A percentile compares a stretch with the other conserved stretches of the same genome.
Evolutionary conservation across 345 rosid species (phyloP).

Genomic region (Dipteronia sinensis): DNA sequence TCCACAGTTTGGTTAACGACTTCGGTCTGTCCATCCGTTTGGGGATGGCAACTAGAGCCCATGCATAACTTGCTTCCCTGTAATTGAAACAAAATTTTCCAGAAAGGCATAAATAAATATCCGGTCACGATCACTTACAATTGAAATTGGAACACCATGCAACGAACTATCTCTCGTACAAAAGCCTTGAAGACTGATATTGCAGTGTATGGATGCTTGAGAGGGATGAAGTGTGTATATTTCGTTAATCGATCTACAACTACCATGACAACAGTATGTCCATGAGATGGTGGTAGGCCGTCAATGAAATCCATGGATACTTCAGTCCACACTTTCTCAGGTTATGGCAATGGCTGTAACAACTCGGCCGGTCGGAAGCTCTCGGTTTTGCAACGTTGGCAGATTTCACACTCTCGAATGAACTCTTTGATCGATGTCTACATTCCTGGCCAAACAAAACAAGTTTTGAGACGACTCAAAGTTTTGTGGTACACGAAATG

Average conservation of each 20-base stretch:
- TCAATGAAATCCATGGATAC: neutral
- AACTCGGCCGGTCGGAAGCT: neutral
- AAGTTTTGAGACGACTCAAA: neutral
- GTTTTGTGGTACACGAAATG: neutral
- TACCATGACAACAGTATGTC: too few species aligned
- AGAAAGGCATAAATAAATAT: too few species aligned
- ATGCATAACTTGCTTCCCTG: too few species aligned
- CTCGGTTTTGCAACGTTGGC: neutral
- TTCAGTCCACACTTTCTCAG: neutral
- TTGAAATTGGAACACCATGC: neutral
- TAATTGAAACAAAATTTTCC: too few species aligned
- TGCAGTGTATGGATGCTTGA: neutral
- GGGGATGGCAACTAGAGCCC: too few species aligned
- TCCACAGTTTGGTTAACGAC: too few species aligned
- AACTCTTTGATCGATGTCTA: neutral
- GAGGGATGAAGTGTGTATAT: neutral
- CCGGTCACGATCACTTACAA: too few species aligned
- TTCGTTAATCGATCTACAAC: neutral
- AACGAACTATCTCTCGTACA: neutral
- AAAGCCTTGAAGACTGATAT: fast-evolving
- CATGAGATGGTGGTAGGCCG: too few species aligned
- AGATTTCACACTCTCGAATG: neutral
- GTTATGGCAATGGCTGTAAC: neutral
- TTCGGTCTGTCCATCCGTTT: too few species aligned
- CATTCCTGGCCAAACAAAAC: neutral